A percentile compares a stretch with the other conserved stretches of the same genome.
Evolutionary conservation across 768 basidiomycete species (phyloP).

Genomic region (Hypholoma fasciculare): DNA sequence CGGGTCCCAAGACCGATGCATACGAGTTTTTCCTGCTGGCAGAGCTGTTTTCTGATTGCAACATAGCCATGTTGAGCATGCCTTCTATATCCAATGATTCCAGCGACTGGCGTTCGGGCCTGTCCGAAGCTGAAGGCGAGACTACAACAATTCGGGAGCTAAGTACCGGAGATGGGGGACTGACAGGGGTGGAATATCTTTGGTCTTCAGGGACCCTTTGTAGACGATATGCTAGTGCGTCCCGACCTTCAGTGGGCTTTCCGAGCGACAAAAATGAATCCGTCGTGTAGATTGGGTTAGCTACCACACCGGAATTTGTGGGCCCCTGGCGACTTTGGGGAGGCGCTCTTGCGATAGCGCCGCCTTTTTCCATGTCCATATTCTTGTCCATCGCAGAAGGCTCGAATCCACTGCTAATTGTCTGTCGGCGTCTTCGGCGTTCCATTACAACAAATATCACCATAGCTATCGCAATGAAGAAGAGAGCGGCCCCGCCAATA

Average conservation of each 20-base stretch:
- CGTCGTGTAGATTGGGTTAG: slow-evolving; percentile 36
- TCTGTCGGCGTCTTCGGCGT: slow-evolving; percentile 26
- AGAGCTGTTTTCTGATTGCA: slow-evolving; percentile 26
- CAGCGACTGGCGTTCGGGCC: slow-evolving; percentile 22
- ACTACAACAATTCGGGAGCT: not conserved
- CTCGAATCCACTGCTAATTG: slow-evolving; percentile 15
- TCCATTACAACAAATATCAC: slow-evolving; percentile 42
- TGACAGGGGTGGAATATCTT: slow-evolving; percentile 7
- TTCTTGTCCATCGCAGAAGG: slow-evolving; percentile 24
- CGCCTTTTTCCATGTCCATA: slow-evolving; percentile 3
- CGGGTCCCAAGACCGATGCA: slow-evolving; percentile 14
- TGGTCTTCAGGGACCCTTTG: slow-evolving; percentile 30
- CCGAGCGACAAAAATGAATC: slow-evolving; percentile 29
- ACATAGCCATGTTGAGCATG: slow-evolving; percentile 53
- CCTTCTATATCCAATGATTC: slow-evolving; percentile 50
- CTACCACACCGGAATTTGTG: slow-evolving; percentile 17
- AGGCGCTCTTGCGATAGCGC: not conserved
- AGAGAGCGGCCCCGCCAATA: slow-evolving; percentile 38
- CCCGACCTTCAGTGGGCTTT: slow-evolving; percentile 19
- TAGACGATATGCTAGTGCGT: slow-evolving; percentile 34
- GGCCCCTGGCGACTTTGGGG: slow-evolving; percentile 1
- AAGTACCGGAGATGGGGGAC: not conserved
- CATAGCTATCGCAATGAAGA: slow-evolving; percentile 42
- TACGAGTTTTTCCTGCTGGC: slow-evolving; percentile 26
- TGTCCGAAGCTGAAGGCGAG: slow-evolving; percentile 18